These are phyloP conservation scores for Fennellomyces sp. DNA, from an alignment of 371 early-diverging fungal species.

Conservation along the genomic window DNA sequence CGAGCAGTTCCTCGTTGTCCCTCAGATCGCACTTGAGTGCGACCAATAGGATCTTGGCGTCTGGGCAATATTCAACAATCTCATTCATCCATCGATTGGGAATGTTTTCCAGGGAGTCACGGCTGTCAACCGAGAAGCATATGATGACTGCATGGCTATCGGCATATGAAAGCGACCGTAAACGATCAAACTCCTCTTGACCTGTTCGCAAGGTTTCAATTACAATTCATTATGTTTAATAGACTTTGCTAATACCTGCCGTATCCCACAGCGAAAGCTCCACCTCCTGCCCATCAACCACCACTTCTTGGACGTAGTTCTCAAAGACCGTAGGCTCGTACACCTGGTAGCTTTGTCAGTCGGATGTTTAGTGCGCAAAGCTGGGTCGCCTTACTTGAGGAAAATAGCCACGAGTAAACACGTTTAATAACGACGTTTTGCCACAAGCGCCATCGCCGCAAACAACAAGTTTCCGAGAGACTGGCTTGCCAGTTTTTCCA, in stretches of 20 bases:
- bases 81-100: conserved; percentile 56
- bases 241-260: conserved; percentile 65
- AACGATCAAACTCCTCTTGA: conserved; percentile 68
- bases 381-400: conserved; percentile 44
- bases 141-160: conserved; percentile 59
- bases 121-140: conserved; percentile 61
- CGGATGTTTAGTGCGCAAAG: not conserved
- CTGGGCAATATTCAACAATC: conserved; percentile 45
- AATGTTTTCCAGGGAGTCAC: conserved; percentile 60
- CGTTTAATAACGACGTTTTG: conserved; percentile 48
- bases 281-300: conserved; percentile 76
- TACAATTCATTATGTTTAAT: not conserved
- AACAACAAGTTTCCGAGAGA: conserved; percentile 63
- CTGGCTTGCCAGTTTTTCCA: conserved; percentile 9
- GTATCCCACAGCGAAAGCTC: conserved; percentile 93
- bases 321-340: conserved; percentile 84
- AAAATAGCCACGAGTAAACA: conserved; percentile 42
- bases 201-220: conserved; percentile 30
- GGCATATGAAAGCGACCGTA: conserved; percentile 54
- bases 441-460: conserved; percentile 84
- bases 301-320: conserved; percentile 84
- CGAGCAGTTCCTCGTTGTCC: conserved; percentile 29
- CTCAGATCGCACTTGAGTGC: conserved; percentile 64
- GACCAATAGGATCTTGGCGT: conserved; percentile 51
- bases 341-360: conserved; percentile 26